These are phyloP conservation scores for Pseudogymnoascus sp. DNA, from an alignment of 2,329 filamentous ascomycete genomes.

Conservation along the genomic window DNA sequence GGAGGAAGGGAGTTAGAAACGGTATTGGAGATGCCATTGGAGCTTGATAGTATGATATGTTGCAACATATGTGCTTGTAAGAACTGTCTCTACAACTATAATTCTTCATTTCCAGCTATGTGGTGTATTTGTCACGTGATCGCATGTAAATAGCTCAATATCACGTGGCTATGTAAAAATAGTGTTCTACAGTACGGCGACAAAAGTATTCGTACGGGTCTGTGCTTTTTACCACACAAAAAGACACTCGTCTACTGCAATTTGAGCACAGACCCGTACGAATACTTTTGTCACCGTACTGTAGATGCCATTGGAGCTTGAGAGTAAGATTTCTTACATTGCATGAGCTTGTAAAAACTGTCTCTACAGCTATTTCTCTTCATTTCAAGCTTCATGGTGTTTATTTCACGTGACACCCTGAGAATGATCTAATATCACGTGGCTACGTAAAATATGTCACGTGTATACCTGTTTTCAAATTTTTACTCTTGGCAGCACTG, in stretches of 20 bases:
- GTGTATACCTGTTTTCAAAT: not conserved
- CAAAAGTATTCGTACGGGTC: too few species aligned
- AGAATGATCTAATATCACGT: not conserved
- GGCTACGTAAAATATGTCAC: not conserved
- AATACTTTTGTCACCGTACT: too few species aligned
- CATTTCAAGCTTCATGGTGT: too few species aligned
- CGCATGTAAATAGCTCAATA: too few species aligned
- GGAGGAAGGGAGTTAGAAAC: not conserved
- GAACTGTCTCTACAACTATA: not conserved
- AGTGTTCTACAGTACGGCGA: too few species aligned
- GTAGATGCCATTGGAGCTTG: too few species aligned
- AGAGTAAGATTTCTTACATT: not conserved
- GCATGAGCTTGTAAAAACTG: not conserved
- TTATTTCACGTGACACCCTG: not conserved
- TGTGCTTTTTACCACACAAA: too few species aligned
- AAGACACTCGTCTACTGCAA: too few species aligned
- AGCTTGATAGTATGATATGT: not conserved
- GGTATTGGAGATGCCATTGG: not conserved
- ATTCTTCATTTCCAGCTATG: too few species aligned
- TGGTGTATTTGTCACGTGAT: too few species aligned
- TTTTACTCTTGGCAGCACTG: not conserved
- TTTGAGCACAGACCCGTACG: too few species aligned
- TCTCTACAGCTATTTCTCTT: not conserved
- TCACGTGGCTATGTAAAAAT: too few species aligned
- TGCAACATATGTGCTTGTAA: not conserved